Evolutionary conservation across 441 rosid genomes (phyloP), one percentile per base, ranked within the genome.

Genomic region (Geranium incanum): DNA sequence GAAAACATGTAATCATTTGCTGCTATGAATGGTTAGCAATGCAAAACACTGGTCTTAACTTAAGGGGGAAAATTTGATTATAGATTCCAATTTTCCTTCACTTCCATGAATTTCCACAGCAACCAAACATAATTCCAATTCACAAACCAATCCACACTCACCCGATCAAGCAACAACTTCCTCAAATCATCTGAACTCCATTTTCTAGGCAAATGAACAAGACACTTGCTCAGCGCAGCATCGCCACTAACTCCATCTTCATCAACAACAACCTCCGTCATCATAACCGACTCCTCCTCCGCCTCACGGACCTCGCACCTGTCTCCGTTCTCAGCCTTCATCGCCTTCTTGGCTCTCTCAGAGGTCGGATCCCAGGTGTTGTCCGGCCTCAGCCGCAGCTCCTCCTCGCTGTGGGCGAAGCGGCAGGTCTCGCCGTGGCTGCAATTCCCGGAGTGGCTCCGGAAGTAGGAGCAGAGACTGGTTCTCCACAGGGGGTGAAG

Each of bases 321-420:
- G 70, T 62, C 77, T 4, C 72, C 82, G 28, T 74, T 74, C 73
- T 81, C 88, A 60, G 68, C 75, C 66, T 70, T 80, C 70, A 63
- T 66, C 0, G 79, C 84, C 84, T 88, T 89, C 87, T 89, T 89
- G 0, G 88, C 95, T 45, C 89, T 84, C 82, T 85, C 92, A 0
- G 97, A 94, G 0, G 97, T 94, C 38, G 97, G 98, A 73, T 94
- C 98, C 98, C 98, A 91, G 13, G 98, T 77, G 68, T 79, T 81
- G 63, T 94, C 91, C 5, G 94, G 95, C 21, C 97, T 85, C 55
- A 62, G 81, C 15, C 95, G 85, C n/a, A 94, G 91, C 88, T 94
- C 97, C 64, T 77, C 87, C 81, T 91, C 97, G 9, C 95, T 88
- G 71, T 94, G 98, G 0, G 97, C 98, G 71, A 81, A 94, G 83